These are phyloP conservation scores for Meripilus lineatus DNA, from an alignment of 1,284 basidiomycete species.

Conservation along the genomic window DNA sequence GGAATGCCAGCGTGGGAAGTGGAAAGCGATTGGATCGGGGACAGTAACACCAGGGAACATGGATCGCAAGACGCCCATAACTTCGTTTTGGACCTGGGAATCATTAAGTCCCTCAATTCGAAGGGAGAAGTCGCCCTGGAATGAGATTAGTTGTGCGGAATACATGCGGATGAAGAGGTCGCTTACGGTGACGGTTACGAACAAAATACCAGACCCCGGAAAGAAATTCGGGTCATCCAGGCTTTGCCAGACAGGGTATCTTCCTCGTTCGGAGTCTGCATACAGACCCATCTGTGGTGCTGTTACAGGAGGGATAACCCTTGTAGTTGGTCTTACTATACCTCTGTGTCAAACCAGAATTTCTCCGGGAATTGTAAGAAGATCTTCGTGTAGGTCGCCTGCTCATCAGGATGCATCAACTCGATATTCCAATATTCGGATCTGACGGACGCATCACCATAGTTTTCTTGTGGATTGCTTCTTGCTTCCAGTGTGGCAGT, in stretches of 20 bases:
- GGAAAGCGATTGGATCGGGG: constrained; percentile 47
- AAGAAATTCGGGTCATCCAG: constrained; percentile 55
- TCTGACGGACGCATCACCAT: constrained; percentile 39
- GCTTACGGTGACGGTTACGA: constrained; percentile 59
- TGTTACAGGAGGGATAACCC: neutral
- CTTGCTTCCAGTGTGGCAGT: constrained; percentile 59
- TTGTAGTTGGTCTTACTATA: too few species aligned
- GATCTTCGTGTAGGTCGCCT: constrained; percentile 49
- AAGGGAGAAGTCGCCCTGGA: constrained; percentile 49
- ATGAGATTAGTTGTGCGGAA: neutral
- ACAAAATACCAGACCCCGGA: constrained; percentile 55
- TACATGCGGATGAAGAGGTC: neutral
- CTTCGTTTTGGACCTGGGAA: constrained; percentile 43
- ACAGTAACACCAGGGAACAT: constrained; percentile 55
- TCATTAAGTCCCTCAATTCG: constrained; percentile 51
- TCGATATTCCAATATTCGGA: neutral
- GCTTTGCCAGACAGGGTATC: constrained; percentile 66
- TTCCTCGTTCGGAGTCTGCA: constrained; percentile 55
- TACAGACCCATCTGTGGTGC: constrained; percentile 52
- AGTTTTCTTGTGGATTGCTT: constrained; percentile 60
- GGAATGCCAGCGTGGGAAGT: constrained; percentile 49
- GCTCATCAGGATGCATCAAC: too few species aligned
- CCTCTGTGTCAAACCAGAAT: constrained; percentile 71
- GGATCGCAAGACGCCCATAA: constrained; percentile 44
- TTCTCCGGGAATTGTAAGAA: constrained; percentile 62